Evolutionary conservation across 1,284 basidiomycete genomes (phyloP), one percentile per base, ranked within the genome.

Genomic region (Fomitopsis schrenkii): DNA sequence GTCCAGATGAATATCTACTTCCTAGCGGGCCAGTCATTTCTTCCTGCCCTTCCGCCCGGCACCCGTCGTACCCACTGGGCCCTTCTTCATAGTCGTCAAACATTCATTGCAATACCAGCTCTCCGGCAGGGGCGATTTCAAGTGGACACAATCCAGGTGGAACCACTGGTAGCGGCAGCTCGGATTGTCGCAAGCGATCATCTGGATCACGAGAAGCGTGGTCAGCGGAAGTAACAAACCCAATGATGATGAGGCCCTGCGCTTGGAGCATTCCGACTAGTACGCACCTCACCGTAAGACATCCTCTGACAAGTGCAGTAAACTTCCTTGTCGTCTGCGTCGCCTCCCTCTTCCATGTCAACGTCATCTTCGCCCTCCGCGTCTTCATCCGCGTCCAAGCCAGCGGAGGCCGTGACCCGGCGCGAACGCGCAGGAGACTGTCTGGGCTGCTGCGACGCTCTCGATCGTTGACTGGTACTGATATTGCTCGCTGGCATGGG

Each of bases 111-210:
- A 87, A 66, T 81, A 87, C 84, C 84, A 87, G 50, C 76, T 75
- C 64, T 86, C 85, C 10, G 84, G 85, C 61, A 86, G 78, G 44
- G 85, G 83, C 57, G 80, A 78, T 66, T 84, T 86, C 62, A 87
- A 74, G 62, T 79, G 83, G 55, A 87, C 84, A 63, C 85, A 87
- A 8, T 79, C 76, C 48, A 87, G 78, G 62, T 87, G 85, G 78
- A 87, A 87, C 85, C 88, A 90, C 81, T 89, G 85, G 72, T 83
- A 87, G n/a, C 77, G 79, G 73, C 87, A 90, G 8, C 78, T 77
- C n/a, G 80, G 74, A 66, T 86, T 85, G 69, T 90, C 87, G 70
- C 87, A 90, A 48, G 80, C 88, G 63, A 90, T 84, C 87, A 90
- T 90, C 81, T 86, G 67, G 12, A 15, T 8, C 38, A 36, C 35